phyloP scores from a whole-genome alignment of 2,329 filamentous ascomycete species.

The Aspergillus sp. region DNA sequence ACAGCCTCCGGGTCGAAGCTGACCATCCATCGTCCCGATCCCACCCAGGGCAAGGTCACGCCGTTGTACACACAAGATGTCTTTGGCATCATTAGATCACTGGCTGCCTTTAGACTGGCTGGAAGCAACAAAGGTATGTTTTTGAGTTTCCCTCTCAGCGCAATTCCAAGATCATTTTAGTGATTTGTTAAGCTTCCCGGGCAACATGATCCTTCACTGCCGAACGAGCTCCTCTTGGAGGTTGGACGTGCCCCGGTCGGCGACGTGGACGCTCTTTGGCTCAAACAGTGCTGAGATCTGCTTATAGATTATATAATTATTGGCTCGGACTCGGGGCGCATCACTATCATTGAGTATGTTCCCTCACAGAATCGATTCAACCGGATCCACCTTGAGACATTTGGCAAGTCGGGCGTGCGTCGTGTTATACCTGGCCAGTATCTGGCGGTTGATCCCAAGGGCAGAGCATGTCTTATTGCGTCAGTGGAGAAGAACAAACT shows the following conservation, averaged over 20 bases:
- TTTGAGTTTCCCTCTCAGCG: conserved; percentile 16
- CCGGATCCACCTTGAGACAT: conserved; percentile 92
- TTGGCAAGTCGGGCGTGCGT: conserved; percentile 92
- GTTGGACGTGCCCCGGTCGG: conserved; percentile 37
- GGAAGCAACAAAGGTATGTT: conserved; percentile 92
- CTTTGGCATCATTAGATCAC: conserved; percentile 89
- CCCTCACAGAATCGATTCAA: conserved; percentile 83
- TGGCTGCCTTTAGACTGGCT: conserved; percentile 86
- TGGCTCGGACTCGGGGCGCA: conserved; percentile 90
- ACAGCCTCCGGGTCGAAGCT: conserved; percentile 89
- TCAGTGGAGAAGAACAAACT: conserved; percentile 99
- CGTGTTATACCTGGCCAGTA: conserved; percentile 95
- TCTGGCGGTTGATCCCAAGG: conserved; percentile 91
- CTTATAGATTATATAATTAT: conserved; percentile 88
- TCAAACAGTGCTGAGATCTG: conserved; percentile 43
- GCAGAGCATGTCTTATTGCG: conserved; percentile 89
- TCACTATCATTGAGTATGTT: conserved; percentile 90
- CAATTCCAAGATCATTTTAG: conserved; percentile 59
- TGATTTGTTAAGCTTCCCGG: conserved; percentile 66
- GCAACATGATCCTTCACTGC: conserved; percentile 48
- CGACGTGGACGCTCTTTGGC: conserved; percentile 31
- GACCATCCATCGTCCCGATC: conserved; percentile 81
- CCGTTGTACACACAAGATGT: conserved; percentile 88
- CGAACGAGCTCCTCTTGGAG: conserved; percentile 28
- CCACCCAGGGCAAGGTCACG: conserved; percentile 79